Evolutionary conservation across 163 green algal genomes (phyloP).

Genomic region (Scenedesmus sp.): DNA sequence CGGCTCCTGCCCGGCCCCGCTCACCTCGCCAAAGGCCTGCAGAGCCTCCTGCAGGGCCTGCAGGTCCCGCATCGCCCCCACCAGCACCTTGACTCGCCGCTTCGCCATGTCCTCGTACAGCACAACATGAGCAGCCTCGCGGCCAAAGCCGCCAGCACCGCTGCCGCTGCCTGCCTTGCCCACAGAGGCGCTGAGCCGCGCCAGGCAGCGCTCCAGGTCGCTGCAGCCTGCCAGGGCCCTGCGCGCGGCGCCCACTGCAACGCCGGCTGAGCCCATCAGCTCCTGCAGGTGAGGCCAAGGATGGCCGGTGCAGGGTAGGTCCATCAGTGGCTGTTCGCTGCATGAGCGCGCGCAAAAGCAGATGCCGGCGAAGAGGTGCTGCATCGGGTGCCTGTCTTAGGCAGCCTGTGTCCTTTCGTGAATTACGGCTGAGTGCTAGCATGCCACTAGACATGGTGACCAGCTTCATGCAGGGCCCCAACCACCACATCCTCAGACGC

Average conservation of each 20-base stretch:
- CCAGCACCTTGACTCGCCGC: constrained; percentile 61
- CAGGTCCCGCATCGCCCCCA: constrained; percentile 59
- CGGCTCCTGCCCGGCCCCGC: background rate
- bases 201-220: constrained; percentile 93
- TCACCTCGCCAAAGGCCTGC: constrained; percentile 55
- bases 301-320: background rate
- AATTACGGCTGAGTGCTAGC: too few species aligned
- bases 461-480: too few species aligned
- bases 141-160: constrained; percentile 56
- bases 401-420: too few species aligned
- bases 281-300: constrained; percentile 66
- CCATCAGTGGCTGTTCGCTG: background rate
- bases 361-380: background rate
- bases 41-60: constrained; percentile 58
- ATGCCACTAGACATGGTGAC: too few species aligned
- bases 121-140: constrained; percentile 89
- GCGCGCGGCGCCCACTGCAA: constrained; percentile 70
- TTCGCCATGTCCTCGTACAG: constrained; percentile 94
- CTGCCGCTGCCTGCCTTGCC: background rate
- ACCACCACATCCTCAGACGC: background rate
- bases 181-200: constrained; percentile 74
- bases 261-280: constrained; percentile 68
- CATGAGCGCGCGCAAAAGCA: background rate
- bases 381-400: background rate
- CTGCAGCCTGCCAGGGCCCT: constrained; percentile 53